Conservation (phyloP, 1,284 basidiomycete genomes). For the Leccinum pachyderme region DNA sequence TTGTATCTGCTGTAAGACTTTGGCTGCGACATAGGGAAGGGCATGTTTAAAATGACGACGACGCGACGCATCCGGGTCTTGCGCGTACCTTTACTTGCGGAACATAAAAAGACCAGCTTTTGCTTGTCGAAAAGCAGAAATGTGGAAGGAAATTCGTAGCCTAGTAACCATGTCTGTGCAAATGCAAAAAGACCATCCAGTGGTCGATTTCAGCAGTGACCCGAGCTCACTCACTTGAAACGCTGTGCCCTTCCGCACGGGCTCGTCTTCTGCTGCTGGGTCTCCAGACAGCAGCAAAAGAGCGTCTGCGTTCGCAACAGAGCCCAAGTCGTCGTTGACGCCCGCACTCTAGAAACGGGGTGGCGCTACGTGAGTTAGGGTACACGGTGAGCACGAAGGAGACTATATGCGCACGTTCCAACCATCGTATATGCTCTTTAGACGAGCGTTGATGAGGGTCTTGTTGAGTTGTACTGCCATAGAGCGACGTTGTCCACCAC, state of each 20-base stretch:
- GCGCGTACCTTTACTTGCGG: slow-evolving; percentile 79
- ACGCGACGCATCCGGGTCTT: slow-evolving; percentile 1
- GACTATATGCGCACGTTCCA: slow-evolving; percentile 64
- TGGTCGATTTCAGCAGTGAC: slow-evolving; percentile 15
- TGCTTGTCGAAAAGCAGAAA: slow-evolving; percentile 80
- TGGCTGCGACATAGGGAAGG: slow-evolving; percentile 46
- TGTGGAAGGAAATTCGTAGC: slow-evolving; percentile 96
- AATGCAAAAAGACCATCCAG: slow-evolving; percentile 10
- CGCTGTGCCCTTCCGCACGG: slow-evolving; percentile 85
- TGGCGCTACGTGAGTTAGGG: slow-evolving; percentile 12
- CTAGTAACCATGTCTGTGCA: slow-evolving; percentile 86
- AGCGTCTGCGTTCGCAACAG: slow-evolving; percentile 66
- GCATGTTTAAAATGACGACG: slow-evolving; percentile 18
- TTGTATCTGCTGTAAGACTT: slow-evolving; percentile 71
- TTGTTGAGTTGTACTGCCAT: slow-evolving; percentile 59
- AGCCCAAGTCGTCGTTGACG: slow-evolving; percentile 68
- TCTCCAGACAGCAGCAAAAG: slow-evolving; percentile 83
- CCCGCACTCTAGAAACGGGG: slow-evolving; percentile 46
- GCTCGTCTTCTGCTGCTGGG: slow-evolving; percentile 78
- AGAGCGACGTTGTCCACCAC: slow-evolving; percentile 5
- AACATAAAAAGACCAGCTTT: slow-evolving; percentile 81
- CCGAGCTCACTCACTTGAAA: slow-evolving; percentile 67
- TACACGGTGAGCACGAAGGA: background rate
- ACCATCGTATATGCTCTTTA: slow-evolving; percentile 64
- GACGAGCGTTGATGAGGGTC: slow-evolving; percentile 60